Percentiles rank a stretch among this genome's conserved stretches.
Conservation (phyloP, 192 early-diverging fungal genomes). For the Gaertneriomyces sp. region DNA sequence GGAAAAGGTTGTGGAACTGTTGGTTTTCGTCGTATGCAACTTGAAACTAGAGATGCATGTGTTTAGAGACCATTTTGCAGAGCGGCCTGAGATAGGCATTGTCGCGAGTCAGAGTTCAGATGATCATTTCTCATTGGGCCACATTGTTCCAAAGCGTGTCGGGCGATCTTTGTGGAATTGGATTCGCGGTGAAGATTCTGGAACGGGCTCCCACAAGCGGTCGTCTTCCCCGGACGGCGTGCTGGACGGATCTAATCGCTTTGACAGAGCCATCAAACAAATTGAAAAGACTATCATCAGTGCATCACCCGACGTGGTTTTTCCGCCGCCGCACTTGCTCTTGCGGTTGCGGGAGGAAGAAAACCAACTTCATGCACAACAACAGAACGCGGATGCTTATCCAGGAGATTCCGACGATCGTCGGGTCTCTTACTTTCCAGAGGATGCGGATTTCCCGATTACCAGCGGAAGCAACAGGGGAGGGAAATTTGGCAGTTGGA, state of each 20-base stretch:
- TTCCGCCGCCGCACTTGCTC: slow-evolving; percentile 31
- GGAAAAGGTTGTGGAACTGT: slow-evolving; percentile 34
- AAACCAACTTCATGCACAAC: background rate
- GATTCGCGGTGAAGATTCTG: slow-evolving; percentile 9
- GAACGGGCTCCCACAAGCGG: background rate
- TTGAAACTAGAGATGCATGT: slow-evolving; percentile 38
- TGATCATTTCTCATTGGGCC: background rate
- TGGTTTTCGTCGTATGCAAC: slow-evolving; percentile 34
- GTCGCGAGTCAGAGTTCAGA: background rate
- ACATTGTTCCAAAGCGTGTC: slow-evolving; percentile 1
- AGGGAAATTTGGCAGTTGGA: slow-evolving; percentile 1
- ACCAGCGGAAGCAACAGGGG: background rate
- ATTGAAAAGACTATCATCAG: slow-evolving; percentile 31
- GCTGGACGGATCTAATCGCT: slow-evolving; percentile 19
- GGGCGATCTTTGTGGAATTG: slow-evolving; percentile 18
- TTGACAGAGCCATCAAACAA: slow-evolving; percentile 30
- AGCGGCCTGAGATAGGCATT: background rate
- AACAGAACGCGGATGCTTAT: background rate
- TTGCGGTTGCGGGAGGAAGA: slow-evolving; percentile 31
- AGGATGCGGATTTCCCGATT: slow-evolving; percentile 15
- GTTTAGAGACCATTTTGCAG: slow-evolving; percentile 32
- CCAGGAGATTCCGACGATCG: slow-evolving; percentile 6
- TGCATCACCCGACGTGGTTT: slow-evolving; percentile 25
- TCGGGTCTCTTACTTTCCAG: slow-evolving; percentile 7
- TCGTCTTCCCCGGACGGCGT: background rate